Conservation (phyloP, 192 early-diverging fungal species). For the Borealophlyctis nickersoniae region DNA sequence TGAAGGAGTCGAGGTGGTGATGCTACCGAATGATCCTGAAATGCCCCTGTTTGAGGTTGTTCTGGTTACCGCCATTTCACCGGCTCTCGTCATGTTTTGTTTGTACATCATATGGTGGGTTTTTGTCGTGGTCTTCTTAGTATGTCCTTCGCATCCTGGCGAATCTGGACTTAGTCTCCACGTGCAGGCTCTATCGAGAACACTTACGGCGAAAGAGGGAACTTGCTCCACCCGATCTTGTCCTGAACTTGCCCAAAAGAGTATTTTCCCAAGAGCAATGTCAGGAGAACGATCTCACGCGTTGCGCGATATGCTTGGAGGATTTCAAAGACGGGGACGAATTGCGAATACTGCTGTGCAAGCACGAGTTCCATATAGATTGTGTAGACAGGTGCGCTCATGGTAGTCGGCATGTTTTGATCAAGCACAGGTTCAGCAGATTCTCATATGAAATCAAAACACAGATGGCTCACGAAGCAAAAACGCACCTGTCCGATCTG, state of each 20-base stretch:
- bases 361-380: conserved; percentile 80
- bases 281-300: conserved; percentile 70
- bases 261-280: conserved; percentile 38
- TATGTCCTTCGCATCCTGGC: too few species aligned
- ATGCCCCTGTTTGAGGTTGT: conserved; percentile 73
- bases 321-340: conserved; percentile 79
- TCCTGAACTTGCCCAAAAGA: conserved; percentile 70
- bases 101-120: conserved; percentile 50
- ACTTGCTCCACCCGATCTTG: conserved; percentile 70
- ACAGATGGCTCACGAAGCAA: conserved; percentile 76
- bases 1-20: conserved; percentile 13
- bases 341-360: conserved; percentile 78
- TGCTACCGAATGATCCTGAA: conserved; percentile 28
- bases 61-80: conserved; percentile 78
- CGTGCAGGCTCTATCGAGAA: conserved; percentile 50
- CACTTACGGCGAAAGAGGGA: conserved; percentile 71
- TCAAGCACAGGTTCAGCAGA: neutral
- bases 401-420: neutral
- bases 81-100: conserved; percentile 73
- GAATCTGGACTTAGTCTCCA: too few species aligned
- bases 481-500: conserved; percentile 82
- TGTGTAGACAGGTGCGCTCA: conserved; percentile 78
- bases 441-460: too few species aligned
- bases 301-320: conserved; percentile 92
- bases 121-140: too few species aligned